These are phyloP conservation scores for Vigna angularis DNA, from an alignment of 306 rosid species.

Conservation along the genomic window DNA sequence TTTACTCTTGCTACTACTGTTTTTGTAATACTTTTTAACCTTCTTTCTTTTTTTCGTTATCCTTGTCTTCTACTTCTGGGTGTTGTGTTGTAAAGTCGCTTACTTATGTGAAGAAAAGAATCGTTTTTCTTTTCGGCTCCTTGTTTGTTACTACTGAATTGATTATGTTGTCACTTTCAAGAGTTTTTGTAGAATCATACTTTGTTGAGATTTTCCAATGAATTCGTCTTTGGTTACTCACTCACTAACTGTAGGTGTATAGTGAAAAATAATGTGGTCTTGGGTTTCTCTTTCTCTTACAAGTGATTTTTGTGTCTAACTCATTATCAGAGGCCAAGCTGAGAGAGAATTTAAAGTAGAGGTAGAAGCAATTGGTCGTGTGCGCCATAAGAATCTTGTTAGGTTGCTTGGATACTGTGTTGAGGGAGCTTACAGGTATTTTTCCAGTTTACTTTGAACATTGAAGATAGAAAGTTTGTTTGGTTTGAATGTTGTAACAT, in stretches of 20 bases:
- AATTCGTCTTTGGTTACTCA: slow-evolving; percentile 18
- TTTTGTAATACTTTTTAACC: slow-evolving; percentile 20
- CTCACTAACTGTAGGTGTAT: not conserved
- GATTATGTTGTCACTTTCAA: slow-evolving; percentile 35
- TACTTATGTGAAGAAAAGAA: slow-evolving; percentile 47
- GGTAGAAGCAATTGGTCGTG: slow-evolving; percentile 97
- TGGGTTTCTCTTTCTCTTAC: slow-evolving; percentile 13
- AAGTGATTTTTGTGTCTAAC: slow-evolving; percentile 36
- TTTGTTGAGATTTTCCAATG: slow-evolving; percentile 10
- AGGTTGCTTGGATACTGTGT: slow-evolving; percentile 98
- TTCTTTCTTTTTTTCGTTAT: slow-evolving; percentile 28
- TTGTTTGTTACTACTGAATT: slow-evolving; percentile 38
- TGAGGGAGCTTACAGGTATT: slow-evolving; percentile 97
- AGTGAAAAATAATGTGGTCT: slow-evolving; percentile 14
- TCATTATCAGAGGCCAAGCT: slow-evolving; percentile 87
- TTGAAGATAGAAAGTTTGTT: slow-evolving; percentile 32
- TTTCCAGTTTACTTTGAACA: not conserved
- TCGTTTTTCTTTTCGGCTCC: slow-evolving; percentile 36
- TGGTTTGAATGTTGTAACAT: slow-evolving; percentile 32
- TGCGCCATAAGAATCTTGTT: slow-evolving; percentile 97
- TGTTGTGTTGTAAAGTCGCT: slow-evolving; percentile 48
- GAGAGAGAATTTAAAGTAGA: slow-evolving; percentile 95
- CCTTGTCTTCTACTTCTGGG: slow-evolving; percentile 50
- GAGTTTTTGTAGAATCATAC: slow-evolving; percentile 29
- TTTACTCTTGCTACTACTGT: slow-evolving; percentile 31